These are phyloP conservation scores for Epichloe scottii DNA, from an alignment of 2,329 filamentous ascomycete genomes.

Conservation along the genomic window DNA sequence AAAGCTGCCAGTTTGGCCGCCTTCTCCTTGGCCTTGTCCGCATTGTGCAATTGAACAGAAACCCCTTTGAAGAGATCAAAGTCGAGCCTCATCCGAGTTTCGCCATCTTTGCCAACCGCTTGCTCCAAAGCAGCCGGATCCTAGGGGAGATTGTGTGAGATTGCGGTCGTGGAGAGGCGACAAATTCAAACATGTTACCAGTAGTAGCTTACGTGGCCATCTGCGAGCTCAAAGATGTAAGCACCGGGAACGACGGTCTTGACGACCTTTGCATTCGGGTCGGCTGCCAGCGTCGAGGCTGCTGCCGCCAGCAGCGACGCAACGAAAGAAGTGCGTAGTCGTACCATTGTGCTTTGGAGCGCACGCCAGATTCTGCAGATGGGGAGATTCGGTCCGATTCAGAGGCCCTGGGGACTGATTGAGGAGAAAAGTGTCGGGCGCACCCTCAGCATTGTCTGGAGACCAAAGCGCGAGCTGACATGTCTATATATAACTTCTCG, in stretches of 20 bases:
- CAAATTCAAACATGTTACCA: too few relatives aligned
- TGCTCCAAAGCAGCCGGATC: slow-evolving; percentile 11
- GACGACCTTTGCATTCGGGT: background rate
- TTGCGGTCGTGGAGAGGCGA: too few relatives aligned
- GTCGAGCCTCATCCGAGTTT: slow-evolving; percentile 34
- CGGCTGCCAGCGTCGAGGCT: slow-evolving; percentile 5
- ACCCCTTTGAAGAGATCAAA: slow-evolving; percentile 41
- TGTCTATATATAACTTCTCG: background rate
- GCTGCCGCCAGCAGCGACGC: slow-evolving; percentile 9
- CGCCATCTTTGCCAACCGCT: slow-evolving; percentile 20
- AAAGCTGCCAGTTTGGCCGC: slow-evolving; percentile 28
- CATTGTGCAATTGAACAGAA: slow-evolving; percentile 38
- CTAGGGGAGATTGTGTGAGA: background rate
- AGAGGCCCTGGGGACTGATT: background rate
- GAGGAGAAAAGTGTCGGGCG: background rate
- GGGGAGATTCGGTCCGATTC: background rate
- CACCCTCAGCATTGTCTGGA: background rate
- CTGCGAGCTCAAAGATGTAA: slow-evolving; percentile 12
- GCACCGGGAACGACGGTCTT: slow-evolving; percentile 9
- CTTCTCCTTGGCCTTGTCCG: slow-evolving; percentile 29
- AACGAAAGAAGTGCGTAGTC: slow-evolving; percentile 7
- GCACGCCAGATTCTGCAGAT: background rate
- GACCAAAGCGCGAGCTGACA: background rate
- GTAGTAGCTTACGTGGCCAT: slow-evolving; percentile 9
- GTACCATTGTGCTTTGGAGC: slow-evolving; percentile 6